Conservation (phyloP, 2,329 filamentous ascomycete species). For the Cladophialophora psammophila region DNA sequence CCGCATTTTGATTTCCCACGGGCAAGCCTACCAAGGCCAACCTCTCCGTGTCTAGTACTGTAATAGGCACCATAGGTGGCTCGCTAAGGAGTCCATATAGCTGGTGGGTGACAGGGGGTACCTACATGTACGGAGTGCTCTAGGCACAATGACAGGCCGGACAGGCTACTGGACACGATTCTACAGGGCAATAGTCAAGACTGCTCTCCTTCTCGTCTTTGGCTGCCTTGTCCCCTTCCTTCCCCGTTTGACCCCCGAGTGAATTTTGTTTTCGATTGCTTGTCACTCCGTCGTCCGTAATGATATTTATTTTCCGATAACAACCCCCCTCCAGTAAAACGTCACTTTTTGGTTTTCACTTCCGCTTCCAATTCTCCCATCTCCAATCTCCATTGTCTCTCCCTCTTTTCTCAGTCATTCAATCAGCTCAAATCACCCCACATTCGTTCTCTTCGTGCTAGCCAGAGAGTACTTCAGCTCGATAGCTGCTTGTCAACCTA, state of each 20-base stretch:
- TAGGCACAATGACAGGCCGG: neutral
- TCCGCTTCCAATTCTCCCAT: neutral
- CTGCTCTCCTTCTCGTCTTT: neutral
- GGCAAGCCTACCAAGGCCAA: neutral
- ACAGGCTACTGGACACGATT: neutral
- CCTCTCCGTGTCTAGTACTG: no score
- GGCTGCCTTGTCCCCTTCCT: constrained; percentile 11
- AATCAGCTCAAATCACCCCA: constrained; percentile 7
- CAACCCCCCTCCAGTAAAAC: neutral
- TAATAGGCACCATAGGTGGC: constrained; percentile 3
- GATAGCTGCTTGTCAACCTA: neutral
- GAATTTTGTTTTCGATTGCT: neutral
- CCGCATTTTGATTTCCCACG: constrained; percentile 9
- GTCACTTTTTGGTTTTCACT: constrained; percentile 10
- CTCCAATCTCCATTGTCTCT: neutral
- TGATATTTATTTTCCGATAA: constrained; percentile 1
- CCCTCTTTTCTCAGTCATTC: neutral
- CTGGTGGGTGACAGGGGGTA: no score
- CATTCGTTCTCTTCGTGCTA: constrained; percentile 7
- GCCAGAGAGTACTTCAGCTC: neutral
- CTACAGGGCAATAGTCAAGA: neutral
- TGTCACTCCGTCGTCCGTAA: neutral
- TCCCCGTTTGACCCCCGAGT: neutral
- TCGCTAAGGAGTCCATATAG: no score
- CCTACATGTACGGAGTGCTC: no score